Evolutionary conservation across 1,284 basidiomycete species (phyloP).

Genomic region (Cerrena zonata): DNA sequence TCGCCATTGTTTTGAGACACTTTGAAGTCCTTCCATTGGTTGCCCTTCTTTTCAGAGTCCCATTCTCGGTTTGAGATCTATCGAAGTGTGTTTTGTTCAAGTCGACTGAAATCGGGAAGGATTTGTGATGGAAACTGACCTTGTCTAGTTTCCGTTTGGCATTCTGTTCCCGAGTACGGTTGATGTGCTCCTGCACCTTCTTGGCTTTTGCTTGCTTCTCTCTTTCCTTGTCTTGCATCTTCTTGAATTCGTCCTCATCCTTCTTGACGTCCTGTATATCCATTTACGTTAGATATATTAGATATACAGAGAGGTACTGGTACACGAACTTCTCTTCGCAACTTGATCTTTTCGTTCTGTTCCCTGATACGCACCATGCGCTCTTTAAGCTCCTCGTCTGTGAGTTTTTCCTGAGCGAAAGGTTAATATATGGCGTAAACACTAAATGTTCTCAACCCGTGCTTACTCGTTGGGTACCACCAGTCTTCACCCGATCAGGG

Average conservation of each 20-base stretch:
- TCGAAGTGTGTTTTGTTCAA: too few species aligned
- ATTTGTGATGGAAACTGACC: slow-evolving; percentile 11
- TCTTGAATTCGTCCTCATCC: slow-evolving; percentile 70
- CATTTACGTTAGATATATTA: too few species aligned
- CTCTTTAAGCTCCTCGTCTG: slow-evolving; percentile 64
- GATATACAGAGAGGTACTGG: neutral
- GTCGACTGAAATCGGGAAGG: neutral
- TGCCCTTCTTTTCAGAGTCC: slow-evolving; percentile 67
- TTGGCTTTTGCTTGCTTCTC: slow-evolving; percentile 48
- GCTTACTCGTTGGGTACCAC: slow-evolving; percentile 64
- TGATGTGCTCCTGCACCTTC: slow-evolving; percentile 60
- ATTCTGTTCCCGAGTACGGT: slow-evolving; percentile 67
- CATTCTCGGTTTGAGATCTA: slow-evolving; percentile 65
- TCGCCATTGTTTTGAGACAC: slow-evolving; percentile 7
- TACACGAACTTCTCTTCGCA: slow-evolving; percentile 53
- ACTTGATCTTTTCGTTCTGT: slow-evolving; percentile 79
- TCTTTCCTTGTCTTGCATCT: slow-evolving; percentile 58
- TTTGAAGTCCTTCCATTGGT: slow-evolving; percentile 35
- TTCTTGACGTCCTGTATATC: slow-evolving; percentile 60
- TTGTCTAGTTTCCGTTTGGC: slow-evolving; percentile 76
- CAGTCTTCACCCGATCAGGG: slow-evolving; percentile 72
- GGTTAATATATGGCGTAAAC: slow-evolving; percentile 10
- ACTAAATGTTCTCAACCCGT: too few species aligned
- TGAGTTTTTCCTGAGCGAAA: slow-evolving; percentile 60
- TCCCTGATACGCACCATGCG: slow-evolving; percentile 70